phyloP scores from a whole-genome alignment of 176 grass and related monocot genomes.

The Chrysopogon serrulatus region DNA sequence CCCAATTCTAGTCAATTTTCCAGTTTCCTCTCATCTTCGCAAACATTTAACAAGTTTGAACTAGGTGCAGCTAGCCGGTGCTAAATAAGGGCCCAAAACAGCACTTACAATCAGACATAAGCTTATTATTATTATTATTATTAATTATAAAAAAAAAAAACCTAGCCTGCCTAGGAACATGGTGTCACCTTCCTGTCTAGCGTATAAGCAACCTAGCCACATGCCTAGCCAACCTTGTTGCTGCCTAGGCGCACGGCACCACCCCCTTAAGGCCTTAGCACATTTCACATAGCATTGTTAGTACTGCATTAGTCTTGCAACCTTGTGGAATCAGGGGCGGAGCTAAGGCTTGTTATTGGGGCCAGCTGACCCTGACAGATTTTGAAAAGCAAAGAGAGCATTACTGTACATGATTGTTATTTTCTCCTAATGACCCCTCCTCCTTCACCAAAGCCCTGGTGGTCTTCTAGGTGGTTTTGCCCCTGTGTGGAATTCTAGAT shows the following conservation, averaged over 20 bases:
- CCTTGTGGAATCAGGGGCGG: too few species aligned
- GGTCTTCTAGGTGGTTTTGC: too few species aligned
- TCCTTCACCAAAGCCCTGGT: too few species aligned
- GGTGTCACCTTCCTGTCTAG: not conserved
- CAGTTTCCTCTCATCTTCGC: not conserved
- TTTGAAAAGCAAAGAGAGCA: too few species aligned
- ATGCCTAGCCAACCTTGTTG: not conserved
- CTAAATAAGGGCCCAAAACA: not conserved
- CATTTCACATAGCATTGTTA: not conserved
- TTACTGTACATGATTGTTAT: too few species aligned
- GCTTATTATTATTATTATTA: not conserved
- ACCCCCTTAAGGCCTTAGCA: not conserved
- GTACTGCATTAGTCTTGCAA: not conserved
- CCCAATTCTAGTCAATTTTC: not conserved
- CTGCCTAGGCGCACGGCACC: not conserved
- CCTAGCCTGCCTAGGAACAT: not conserved
- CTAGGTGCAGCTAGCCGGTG: not conserved
- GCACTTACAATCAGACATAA: not conserved
- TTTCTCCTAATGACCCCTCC: too few species aligned
- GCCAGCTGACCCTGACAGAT: too few species aligned
- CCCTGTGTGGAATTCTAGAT: too few species aligned
- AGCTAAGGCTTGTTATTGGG: too few species aligned
- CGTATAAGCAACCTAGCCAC: not conserved
- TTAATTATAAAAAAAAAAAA: not conserved
- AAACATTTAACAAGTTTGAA: not conserved